Conservation (phyloP, 257 asterid species). For the Solanum acaule region DNA sequence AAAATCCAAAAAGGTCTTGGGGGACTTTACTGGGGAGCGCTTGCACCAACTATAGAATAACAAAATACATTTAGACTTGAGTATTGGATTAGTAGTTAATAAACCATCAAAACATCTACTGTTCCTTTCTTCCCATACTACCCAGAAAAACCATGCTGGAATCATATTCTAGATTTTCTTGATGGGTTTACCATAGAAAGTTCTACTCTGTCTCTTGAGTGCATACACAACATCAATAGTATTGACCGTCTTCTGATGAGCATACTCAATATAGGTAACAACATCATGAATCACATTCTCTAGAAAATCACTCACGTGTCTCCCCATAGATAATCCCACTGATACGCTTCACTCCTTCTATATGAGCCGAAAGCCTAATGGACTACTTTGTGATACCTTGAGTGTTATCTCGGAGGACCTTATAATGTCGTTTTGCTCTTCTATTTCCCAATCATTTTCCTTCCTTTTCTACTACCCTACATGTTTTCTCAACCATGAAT, state of each 20-base stretch:
- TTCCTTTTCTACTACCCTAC: slow-evolving; percentile 7
- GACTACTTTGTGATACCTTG: not conserved
- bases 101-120: not conserved
- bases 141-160: not conserved
- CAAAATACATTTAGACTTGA: not conserved
- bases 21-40: not conserved
- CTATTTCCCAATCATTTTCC: slow-evolving; percentile 9
- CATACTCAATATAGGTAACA: slow-evolving; percentile 18
- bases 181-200: slow-evolving; percentile 1
- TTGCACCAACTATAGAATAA: not conserved
- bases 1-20: not conserved
- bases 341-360: slow-evolving; percentile 16
- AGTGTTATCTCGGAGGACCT: not conserved
- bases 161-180: not conserved
- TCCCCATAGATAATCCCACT: slow-evolving; percentile 20
- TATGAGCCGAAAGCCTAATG: slow-evolving; percentile 15
- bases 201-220: slow-evolving; percentile 12
- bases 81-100: not conserved
- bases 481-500: not conserved
- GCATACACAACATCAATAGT: slow-evolving; percentile 21
- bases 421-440: not conserved
- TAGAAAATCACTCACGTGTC: slow-evolving; percentile 15
- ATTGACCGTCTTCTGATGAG: slow-evolving; percentile 18
- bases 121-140: not conserved
- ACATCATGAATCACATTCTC: slow-evolving; percentile 21